Conservation (phyloP, 768 basidiomycete genomes). For the Porphyrellus cyaneotinctus region DNA sequence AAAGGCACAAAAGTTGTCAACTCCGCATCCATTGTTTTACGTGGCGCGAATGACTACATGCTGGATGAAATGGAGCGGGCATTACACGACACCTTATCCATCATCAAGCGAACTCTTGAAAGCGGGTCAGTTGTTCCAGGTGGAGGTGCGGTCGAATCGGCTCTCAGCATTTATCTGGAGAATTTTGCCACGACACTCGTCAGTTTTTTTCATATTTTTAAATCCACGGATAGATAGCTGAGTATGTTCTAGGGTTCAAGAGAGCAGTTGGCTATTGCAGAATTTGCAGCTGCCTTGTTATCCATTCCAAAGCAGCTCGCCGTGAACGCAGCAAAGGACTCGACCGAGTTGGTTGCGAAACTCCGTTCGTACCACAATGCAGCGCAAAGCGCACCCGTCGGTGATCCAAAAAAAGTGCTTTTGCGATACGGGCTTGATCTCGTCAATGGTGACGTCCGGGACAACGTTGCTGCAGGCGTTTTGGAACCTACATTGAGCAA, state of each 20-base stretch:
- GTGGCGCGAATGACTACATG: slow-evolving; percentile 99
- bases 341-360: slow-evolving; percentile 95
- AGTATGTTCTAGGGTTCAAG: slow-evolving; percentile 73
- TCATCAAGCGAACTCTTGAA: slow-evolving; percentile 96
- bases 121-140: slow-evolving; percentile 95
- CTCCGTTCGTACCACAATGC: slow-evolving; percentile 95
- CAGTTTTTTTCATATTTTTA: slow-evolving; percentile 28
- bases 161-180: slow-evolving; percentile 94
- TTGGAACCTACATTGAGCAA: slow-evolving; percentile 97
- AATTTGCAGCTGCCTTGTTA: slow-evolving; percentile 89
- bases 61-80: slow-evolving; percentile 99
- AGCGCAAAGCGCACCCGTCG: slow-evolving; percentile 85
- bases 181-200: slow-evolving; percentile 98
- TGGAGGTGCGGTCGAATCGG: slow-evolving; percentile 95
- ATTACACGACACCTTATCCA: slow-evolving; percentile 88
- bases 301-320: slow-evolving; percentile 96
- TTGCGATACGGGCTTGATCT: slow-evolving; percentile 94
- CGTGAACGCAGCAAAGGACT: slow-evolving; percentile 98
- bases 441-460: slow-evolving; percentile 89
- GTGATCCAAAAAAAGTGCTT: slow-evolving; percentile 88
- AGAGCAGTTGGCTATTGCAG: slow-evolving; percentile 98
- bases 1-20: slow-evolving; percentile 97
- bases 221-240: not conserved
- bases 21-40: slow-evolving; percentile 87
- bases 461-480: slow-evolving; percentile 91